A percentile compares a stretch with the other conserved stretches of the same genome.
phyloP scores from a whole-genome alignment of 2,329 filamentous ascomycete genomes.

The Periconia digitata region DNA sequence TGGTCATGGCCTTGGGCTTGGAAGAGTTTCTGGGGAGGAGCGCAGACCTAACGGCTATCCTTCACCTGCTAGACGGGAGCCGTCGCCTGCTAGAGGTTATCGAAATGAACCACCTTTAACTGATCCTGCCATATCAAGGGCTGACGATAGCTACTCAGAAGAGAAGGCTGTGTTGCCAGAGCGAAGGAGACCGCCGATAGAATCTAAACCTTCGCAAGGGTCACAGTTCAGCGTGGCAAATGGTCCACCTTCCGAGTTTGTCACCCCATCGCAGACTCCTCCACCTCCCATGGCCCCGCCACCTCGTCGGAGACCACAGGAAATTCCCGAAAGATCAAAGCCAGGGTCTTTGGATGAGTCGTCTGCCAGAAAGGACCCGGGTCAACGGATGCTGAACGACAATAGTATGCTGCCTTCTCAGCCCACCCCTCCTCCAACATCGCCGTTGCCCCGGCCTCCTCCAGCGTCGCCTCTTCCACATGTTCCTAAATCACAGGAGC shows the following conservation, averaged over 20 bases:
- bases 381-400: not conserved
- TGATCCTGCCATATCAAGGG: conserved; percentile 16
- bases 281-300: conserved; percentile 14
- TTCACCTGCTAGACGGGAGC: conserved; percentile 27
- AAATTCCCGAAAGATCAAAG: conserved; percentile 8
- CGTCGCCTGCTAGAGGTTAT: conserved; percentile 29
- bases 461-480: conserved; percentile 4
- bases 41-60: conserved; percentile 34
- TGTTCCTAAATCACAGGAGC: conserved; percentile 7
- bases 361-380: not conserved
- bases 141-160: conserved; percentile 30
- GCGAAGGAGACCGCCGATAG: conserved; percentile 67
- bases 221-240: conserved; percentile 30
- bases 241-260: conserved; percentile 23
- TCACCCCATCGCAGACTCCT: conserved; percentile 21
- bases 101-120: not conserved
- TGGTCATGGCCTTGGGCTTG: conserved; percentile 12
- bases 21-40: conserved; percentile 25
- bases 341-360: conserved; percentile 6
- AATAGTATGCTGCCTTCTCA: conserved; percentile 10
- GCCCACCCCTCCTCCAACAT: conserved; percentile 25
- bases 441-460: conserved; percentile 29
- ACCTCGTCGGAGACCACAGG: conserved; percentile 14
- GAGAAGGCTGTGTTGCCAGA: conserved; percentile 51
- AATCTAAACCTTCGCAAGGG: conserved; percentile 43